Percentiles rank a stretch among this genome's conserved stretches.
phyloP scores from a whole-genome alignment of 202 grass and related monocot genomes.

The Cymbopogon flexuosus region DNA sequence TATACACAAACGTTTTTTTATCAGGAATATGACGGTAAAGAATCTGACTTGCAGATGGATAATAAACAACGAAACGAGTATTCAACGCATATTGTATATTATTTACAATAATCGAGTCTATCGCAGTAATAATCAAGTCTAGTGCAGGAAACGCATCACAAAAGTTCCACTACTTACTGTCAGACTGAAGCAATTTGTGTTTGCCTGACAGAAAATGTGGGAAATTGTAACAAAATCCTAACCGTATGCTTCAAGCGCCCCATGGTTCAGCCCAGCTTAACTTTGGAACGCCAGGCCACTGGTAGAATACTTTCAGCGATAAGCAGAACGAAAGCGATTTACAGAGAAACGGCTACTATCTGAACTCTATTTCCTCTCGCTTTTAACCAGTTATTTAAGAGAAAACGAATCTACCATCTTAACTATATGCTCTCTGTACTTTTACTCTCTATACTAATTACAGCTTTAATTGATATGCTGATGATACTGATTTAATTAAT shows the following conservation, averaged over 20 bases:
- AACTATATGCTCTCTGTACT: neutral
- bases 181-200: neutral
- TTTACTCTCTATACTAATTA: neutral
- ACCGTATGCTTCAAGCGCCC: neutral
- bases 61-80: neutral
- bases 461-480: neutral
- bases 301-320: neutral
- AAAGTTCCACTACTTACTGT: neutral
- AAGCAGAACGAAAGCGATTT: neutral
- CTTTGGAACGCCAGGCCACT: neutral
- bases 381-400: neutral
- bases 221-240: neutral
- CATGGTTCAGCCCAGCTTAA: neutral
- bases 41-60: neutral
- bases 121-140: neutral
- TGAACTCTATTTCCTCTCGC: neutral
- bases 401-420: neutral
- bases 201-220: neutral
- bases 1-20: slow-evolving; percentile 30
- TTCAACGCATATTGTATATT: neutral
- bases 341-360: neutral
- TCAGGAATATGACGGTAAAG: neutral
- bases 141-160: neutral
- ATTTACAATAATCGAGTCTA: too few species aligned
- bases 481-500: neutral